A percentile compares a stretch with the other conserved stretches of the same genome.
Conservation (phyloP, 768 basidiomycete genomes). For the Xanthoconium stramineum region DNA sequence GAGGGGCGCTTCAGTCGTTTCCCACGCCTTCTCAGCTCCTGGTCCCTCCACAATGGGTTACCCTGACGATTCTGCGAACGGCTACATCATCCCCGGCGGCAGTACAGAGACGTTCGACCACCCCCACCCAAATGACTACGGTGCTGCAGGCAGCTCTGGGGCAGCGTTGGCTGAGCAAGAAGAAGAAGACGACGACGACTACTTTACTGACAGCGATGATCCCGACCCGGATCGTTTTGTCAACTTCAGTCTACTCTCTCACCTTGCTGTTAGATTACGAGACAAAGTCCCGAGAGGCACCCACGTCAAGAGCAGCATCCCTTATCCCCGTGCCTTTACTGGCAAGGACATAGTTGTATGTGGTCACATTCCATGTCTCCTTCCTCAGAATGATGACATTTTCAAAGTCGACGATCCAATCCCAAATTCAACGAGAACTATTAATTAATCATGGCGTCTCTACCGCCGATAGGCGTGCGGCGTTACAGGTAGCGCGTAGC, state of each 20-base stretch:
- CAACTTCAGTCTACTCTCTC: constrained; percentile 82
- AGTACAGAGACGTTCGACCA: constrained; percentile 30
- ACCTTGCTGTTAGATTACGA: constrained; percentile 84
- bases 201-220: constrained; percentile 50
- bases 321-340: constrained; percentile 87
- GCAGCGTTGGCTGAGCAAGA: constrained; percentile 23
- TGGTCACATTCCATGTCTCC: constrained; percentile 9
- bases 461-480: constrained; percentile 75
- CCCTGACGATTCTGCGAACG: constrained; percentile 18
- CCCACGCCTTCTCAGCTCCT: constrained; percentile 16
- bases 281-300: constrained; percentile 86
- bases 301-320: constrained; percentile 91
- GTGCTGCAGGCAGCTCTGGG: constrained; percentile 13
- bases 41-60: constrained; percentile 25
- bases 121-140: constrained; percentile 18
- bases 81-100: constrained; percentile 9
- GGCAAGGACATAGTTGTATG: constrained; percentile 92
- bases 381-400: constrained; percentile 2
- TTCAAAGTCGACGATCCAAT: constrained; percentile 79
- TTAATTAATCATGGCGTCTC: constrained; percentile 71
- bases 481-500: constrained; percentile 84
- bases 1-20: constrained; percentile 15
- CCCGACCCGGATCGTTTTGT: constrained; percentile 75
- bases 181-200: constrained; percentile 29
- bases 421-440: constrained; percentile 81